Percentiles rank a stretch among this genome's conserved stretches.
Evolutionary conservation across 2,329 filamentous ascomycete genomes (phyloP).

Genomic region (Fusarium goolgardi): DNA sequence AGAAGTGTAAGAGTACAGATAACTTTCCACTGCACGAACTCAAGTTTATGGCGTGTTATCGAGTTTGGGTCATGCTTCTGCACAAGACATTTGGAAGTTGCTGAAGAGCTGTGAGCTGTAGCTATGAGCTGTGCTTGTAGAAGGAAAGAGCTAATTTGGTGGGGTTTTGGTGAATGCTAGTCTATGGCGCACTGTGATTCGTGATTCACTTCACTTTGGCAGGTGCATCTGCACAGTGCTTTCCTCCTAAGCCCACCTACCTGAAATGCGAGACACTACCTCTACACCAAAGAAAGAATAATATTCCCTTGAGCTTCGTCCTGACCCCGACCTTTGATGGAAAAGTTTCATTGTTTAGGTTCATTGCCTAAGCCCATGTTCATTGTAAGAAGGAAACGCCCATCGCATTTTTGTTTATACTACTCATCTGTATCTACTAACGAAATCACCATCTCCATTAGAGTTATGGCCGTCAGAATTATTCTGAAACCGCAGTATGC

Average conservation of each 20-base stretch:
- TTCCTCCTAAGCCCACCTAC: neutral
- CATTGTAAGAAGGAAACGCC: neutral
- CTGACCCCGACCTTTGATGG: neutral
- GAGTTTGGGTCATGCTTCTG: neutral
- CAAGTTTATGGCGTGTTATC: neutral
- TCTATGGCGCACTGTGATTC: neutral
- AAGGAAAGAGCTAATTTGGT: neutral
- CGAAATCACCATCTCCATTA: neutral
- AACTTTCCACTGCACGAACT: fast-evolving
- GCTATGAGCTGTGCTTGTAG: neutral
- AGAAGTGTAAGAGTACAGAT: neutral
- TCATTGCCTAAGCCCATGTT: neutral
- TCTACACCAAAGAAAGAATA: neutral
- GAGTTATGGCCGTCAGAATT: neutral
- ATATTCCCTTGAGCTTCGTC: neutral
- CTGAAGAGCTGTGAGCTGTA: neutral
- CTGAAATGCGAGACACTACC: neutral
- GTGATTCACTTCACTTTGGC: neutral
- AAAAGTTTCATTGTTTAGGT: neutral
- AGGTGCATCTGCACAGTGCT: constrained; percentile 1
- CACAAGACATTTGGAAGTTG: neutral
- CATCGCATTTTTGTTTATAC: neutral
- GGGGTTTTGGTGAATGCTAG: neutral
- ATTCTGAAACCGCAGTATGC: constrained; percentile 41
- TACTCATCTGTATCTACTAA: constrained; percentile 1